Evolutionary conservation across 345 rosid genomes (phyloP), one percentile per base, ranked within the genome.

Genomic region (Bruguiera gymnorhiza): DNA sequence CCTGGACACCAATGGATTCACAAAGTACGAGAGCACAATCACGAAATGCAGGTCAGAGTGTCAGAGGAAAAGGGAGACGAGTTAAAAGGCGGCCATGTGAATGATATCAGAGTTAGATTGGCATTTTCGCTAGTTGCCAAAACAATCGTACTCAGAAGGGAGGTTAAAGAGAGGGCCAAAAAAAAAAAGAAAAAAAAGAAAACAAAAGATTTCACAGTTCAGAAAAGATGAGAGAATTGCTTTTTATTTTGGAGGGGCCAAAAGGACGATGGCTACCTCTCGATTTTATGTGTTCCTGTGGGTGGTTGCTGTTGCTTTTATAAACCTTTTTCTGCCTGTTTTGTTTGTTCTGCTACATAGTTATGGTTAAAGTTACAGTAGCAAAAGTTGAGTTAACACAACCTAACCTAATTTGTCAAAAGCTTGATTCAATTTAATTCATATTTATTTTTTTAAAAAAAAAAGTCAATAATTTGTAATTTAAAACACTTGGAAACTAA

Each of bases 41-140:
- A 73, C 50, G 23, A 56, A 51, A 48, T 61, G 52, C 51, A 27
- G 50, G 74, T 50, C 71, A 71, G 50, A 60, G 63, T 1, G 29
- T 43, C 48, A 43, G 50, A 13, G 43, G 8, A 37, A 9, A 37
- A 8, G 43, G 8, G 2, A 37, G 43, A 37, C 10, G 11, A 37
- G 43, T 43, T 43, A 43, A 43, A 43, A 43, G 50, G 50, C 50
- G 1, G 50, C 50, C 50, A 43, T 43, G 50, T 43, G 50, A 43
- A 13, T 43, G 50, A 13, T 13, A 34, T 68, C 70, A 60, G 67
- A 67, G 36, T 8, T 3, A 19, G 16, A 66, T 61, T 65, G 59
- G 26, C 29, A 66, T 76, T 68, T 61, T 43, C 68, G 65, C 73
- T 71, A 29, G 20, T 51, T 64, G 69, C 73, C 76, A 74, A 67